Conservation (phyloP, 2,329 filamentous ascomycete genomes). For the Capronia epimyces region DNA sequence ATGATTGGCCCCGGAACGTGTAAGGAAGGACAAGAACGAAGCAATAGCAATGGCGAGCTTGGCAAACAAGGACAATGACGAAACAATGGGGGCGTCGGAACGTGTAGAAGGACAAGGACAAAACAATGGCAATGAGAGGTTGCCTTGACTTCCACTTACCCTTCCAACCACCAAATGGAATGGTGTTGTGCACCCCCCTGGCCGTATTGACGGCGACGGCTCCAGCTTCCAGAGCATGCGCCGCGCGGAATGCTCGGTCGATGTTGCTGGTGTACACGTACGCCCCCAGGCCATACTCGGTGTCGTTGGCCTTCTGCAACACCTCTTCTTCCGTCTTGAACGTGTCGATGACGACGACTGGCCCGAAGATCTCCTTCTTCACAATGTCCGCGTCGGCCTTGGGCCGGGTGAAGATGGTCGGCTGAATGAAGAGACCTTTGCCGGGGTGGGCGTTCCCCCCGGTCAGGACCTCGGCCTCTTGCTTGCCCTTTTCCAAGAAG, state of each 20-base stretch:
- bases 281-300: conserved; percentile 50
- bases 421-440: conserved; percentile 61
- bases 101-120: too few relatives aligned
- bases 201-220: conserved; percentile 61
- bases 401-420: conserved; percentile 55
- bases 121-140: too few relatives aligned
- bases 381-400: conserved; percentile 55
- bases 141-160: too few relatives aligned
- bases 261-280: conserved; percentile 60
- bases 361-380: conserved; percentile 58
- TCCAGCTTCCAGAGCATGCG: conserved; percentile 55
- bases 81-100: too few relatives aligned
- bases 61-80: too few relatives aligned
- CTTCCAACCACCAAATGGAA: too few relatives aligned
- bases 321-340: conserved; percentile 57
- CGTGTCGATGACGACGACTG: conserved; percentile 53
- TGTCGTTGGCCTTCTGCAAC: conserved; percentile 53
- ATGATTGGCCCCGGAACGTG: too few relatives aligned
- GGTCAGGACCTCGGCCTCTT: conserved; percentile 63
- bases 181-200: too few relatives aligned
- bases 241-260: conserved; percentile 53
- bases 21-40: too few relatives aligned
- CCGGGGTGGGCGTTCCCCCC: conserved; percentile 53
- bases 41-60: too few relatives aligned
- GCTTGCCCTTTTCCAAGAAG: conserved; percentile 65